A percentile compares a stretch with the other conserved stretches of the same genome.
These are phyloP conservation scores for Parathielavia appendiculata DNA, from an alignment of 495 filamentous ascomycete species.

Conservation along the genomic window DNA sequence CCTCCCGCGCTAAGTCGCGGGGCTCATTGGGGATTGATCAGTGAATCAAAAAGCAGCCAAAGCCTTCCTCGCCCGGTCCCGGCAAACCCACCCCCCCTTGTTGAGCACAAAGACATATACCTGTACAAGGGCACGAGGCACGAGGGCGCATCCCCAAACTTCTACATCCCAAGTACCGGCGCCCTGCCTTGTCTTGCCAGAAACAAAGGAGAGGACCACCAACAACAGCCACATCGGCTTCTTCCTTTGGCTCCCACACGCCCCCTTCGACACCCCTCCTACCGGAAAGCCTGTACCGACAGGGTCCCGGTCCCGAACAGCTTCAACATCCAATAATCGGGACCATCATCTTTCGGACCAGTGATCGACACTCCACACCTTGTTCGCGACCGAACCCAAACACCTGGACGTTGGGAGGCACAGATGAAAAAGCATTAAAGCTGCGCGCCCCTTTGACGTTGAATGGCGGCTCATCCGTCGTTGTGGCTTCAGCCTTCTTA, in stretches of 20 bases:
- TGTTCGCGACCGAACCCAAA: conserved; percentile 16
- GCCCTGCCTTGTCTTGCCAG: background rate
- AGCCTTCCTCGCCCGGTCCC: conserved; percentile 15
- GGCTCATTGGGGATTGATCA: conserved; percentile 20
- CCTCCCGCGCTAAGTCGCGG: conserved; percentile 29
- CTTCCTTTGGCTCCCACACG: conserved; percentile 1
- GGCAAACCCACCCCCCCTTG: conserved; percentile 4
- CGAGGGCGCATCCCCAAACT: conserved; percentile 15
- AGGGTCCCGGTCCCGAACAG: conserved; percentile 20
- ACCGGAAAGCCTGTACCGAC: conserved; percentile 16
- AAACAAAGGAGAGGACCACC: background rate
- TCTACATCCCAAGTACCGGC: conserved; percentile 5
- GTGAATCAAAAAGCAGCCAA: conserved; percentile 16
- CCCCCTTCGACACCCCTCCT: background rate
- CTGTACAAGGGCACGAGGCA: conserved; percentile 15
- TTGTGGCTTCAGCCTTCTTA: conserved; percentile 17
- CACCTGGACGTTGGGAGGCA: conserved; percentile 3
- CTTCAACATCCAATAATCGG: conserved; percentile 24
- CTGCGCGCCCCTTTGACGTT: background rate
- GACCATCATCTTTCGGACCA: conserved; percentile 10
- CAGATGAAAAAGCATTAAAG: conserved; percentile 12
- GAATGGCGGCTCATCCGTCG: conserved; percentile 8
- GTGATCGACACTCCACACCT: conserved; percentile 29
- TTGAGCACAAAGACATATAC: conserved; percentile 21
- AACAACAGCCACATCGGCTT: background rate